Conservation (phyloP, 192 early-diverging fungal genomes). For the Coemansia sp. region DNA sequence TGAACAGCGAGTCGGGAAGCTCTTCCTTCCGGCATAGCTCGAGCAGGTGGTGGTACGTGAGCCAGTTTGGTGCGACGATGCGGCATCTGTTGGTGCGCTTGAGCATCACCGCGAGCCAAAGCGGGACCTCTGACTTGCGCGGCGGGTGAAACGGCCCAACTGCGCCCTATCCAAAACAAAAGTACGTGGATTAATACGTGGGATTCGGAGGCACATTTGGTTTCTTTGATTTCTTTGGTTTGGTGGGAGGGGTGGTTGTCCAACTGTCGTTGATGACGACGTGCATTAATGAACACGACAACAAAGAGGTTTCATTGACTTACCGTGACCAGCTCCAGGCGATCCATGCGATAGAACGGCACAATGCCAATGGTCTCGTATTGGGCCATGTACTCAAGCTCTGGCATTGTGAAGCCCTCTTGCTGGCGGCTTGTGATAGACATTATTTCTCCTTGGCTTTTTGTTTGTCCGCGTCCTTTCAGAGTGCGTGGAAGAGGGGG, state of each 20-base stretch:
- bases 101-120: slow-evolving; percentile 85
- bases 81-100: slow-evolving; percentile 80
- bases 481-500: neutral
- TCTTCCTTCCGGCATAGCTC: slow-evolving; percentile 69
- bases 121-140: slow-evolving; percentile 68
- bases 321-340: slow-evolving; percentile 75
- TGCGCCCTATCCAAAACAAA: slow-evolving; percentile 68
- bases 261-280: neutral
- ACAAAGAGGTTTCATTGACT: no score
- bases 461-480: no score
- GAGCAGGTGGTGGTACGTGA: slow-evolving; percentile 69
- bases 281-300: neutral
- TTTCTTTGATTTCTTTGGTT: no score
- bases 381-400: slow-evolving; percentile 86
- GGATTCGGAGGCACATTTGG: neutral
- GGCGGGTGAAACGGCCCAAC: slow-evolving; percentile 82
- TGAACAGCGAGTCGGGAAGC: slow-evolving; percentile 60
- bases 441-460: slow-evolving; percentile 14
- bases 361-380: slow-evolving; percentile 74
- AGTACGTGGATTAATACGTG: neutral
- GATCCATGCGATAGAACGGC: slow-evolving; percentile 67
- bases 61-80: slow-evolving; percentile 79
- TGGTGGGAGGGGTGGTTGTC: no score
- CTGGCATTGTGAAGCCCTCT: slow-evolving; percentile 68
- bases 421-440: slow-evolving; percentile 38